Conservation (phyloP, 208 protist species). For the Porcisia deanei region DNA sequence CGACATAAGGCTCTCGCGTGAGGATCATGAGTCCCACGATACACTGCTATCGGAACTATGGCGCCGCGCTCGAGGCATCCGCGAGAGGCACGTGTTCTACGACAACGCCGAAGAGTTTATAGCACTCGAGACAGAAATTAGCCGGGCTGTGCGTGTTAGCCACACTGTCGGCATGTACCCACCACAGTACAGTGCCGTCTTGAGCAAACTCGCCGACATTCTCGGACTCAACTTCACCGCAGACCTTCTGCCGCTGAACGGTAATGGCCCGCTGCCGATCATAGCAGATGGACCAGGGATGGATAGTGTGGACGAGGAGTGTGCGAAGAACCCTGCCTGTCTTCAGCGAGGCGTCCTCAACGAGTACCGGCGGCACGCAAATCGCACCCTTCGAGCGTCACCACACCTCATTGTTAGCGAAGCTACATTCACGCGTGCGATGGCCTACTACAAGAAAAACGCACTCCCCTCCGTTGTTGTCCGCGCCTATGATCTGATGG, state of each 20-base stretch:
- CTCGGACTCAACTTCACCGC: conserved; percentile 12
- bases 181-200: conserved; percentile 25
- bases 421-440: conserved; percentile 24
- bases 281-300: background rate
- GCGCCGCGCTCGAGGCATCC: conserved; percentile 17
- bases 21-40: background rate
- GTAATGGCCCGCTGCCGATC: conserved; percentile 7
- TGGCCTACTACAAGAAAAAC: conserved; percentile 24
- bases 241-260: background rate
- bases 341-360: conserved; percentile 10
- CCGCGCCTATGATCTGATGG: conserved; percentile 29
- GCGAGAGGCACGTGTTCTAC: conserved; percentile 6
- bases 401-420: conserved; percentile 37
- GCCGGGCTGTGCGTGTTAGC: conserved; percentile 24
- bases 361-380: conserved; percentile 27
- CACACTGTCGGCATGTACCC: conserved; percentile 35
- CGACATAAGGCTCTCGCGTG: conserved; percentile 16
- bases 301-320: conserved; percentile 1
- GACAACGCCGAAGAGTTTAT: conserved; percentile 29
- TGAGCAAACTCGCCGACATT: conserved; percentile 14
- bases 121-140: conserved; percentile 32
- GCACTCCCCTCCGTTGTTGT: conserved; percentile 35
- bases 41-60: conserved; percentile 5
- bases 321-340: conserved; percentile 9
- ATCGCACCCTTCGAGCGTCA: conserved; percentile 29